Conservation (phyloP, 257 asterid genomes). For the Plantago ovata region DNA sequence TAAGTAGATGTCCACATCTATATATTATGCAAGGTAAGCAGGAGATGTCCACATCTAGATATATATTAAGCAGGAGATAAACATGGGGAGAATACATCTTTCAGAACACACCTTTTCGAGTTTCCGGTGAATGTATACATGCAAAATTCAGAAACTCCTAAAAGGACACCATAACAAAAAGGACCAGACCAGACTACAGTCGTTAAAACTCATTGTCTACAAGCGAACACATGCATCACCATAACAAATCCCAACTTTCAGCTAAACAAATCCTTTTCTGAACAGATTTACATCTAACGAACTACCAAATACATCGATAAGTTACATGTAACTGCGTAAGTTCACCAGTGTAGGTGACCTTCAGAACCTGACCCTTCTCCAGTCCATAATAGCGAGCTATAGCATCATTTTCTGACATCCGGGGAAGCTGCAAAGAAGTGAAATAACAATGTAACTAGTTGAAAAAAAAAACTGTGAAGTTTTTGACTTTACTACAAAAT, state of each 20-base stretch:
- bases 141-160: too few species aligned
- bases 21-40: too few species aligned
- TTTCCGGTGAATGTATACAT: too few species aligned
- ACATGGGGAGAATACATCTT: too few species aligned
- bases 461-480: neutral
- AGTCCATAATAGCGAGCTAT: slow-evolving; percentile 81
- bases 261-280: neutral
- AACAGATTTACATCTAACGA: neutral
- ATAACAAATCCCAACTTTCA: neutral
- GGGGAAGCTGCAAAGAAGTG: slow-evolving; percentile 59
- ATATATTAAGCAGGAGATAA: too few species aligned
- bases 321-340: slow-evolving; percentile 69
- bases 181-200: neutral
- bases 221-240: neutral
- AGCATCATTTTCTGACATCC: slow-evolving; percentile 72
- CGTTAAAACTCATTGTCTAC: neutral
- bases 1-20: too few species aligned
- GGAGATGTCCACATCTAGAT: too few species aligned
- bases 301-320: slow-evolving; percentile 78
- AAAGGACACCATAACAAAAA: too few species aligned
- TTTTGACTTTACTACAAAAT: neutral
- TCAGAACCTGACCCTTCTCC: slow-evolving; percentile 82
- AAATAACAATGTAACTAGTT: neutral
- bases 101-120: too few species aligned
- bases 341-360: slow-evolving; percentile 71